Conservation (phyloP, 169 alveolate species). For the Plasmodium sp. region DNA sequence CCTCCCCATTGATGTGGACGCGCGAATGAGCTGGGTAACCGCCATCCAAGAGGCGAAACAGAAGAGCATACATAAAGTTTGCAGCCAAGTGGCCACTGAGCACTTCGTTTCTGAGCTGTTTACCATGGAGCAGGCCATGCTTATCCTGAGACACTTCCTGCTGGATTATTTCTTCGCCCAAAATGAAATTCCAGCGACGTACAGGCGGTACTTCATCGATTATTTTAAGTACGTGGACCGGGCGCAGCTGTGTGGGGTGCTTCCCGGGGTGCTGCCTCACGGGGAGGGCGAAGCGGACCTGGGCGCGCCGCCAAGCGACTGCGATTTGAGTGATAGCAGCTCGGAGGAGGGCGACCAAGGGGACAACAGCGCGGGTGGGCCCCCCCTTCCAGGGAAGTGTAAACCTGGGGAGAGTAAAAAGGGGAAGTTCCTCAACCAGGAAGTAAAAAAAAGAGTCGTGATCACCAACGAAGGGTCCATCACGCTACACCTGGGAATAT, state of each 20-base stretch:
- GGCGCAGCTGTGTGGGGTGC: neutral
- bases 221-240: conserved; percentile 4
- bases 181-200: conserved; percentile 3
- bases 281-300: neutral
- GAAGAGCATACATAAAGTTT: conserved; percentile 16
- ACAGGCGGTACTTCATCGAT: conserved; percentile 31
- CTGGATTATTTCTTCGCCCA: conserved; percentile 19
- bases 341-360: neutral
- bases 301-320: conserved; percentile 11
- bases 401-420: neutral
- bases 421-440: conserved; percentile 2
- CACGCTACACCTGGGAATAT: conserved; percentile 36
- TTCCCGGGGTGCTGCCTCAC: neutral
- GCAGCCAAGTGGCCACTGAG: neutral
- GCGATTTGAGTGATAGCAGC: conserved; percentile 37
- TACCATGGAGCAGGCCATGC: conserved; percentile 59
- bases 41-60: conserved; percentile 12
- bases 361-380: neutral
- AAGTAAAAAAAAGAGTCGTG: conserved; percentile 24
- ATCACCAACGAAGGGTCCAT: conserved; percentile 68
- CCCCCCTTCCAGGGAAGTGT: neutral
- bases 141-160: conserved; percentile 20
- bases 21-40: conserved; percentile 3
- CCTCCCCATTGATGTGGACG: neutral
- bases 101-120: conserved; percentile 1